A percentile compares a stretch with the other conserved stretches of the same genome.
Evolutionary conservation across 257 asterid genomes (phyloP).

Genomic region (Scutellaria barbata): DNA sequence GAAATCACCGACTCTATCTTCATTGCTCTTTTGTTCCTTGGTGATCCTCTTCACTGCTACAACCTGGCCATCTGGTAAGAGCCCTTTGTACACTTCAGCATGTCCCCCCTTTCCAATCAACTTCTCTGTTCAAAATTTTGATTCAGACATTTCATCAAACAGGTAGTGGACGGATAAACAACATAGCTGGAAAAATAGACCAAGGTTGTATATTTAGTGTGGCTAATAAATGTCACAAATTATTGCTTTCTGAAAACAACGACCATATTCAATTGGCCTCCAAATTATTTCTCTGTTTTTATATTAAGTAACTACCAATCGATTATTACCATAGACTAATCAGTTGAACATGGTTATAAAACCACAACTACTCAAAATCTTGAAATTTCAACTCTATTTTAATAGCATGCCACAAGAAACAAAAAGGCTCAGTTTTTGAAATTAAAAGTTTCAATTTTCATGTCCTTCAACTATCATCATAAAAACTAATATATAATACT

Average conservation of each 20-base stretch:
- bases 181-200: slow-evolving; percentile 20
- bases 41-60: slow-evolving; percentile 89
- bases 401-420: no score
- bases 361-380: slow-evolving; percentile 26
- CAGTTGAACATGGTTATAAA: slow-evolving; percentile 29
- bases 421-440: no score
- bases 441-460: no score
- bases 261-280: slow-evolving; percentile 10
- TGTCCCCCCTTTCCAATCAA: slow-evolving; percentile 93
- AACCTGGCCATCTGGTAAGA: slow-evolving; percentile 70
- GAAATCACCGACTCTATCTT: slow-evolving; percentile 82
- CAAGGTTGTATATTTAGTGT: slow-evolving; percentile 1
- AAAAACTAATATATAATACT: no score
- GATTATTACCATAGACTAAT: neutral
- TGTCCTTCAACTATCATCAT: no score
- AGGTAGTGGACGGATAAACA: slow-evolving; percentile 20
- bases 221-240: slow-evolving; percentile 7
- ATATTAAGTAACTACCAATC: slow-evolving; percentile 15
- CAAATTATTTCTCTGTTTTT: neutral
- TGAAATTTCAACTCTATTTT: no score
- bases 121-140: slow-evolving; percentile 52
- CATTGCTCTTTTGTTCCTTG: slow-evolving; percentile 66
- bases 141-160: slow-evolving; percentile 30
- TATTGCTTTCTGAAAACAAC: slow-evolving; percentile 4
- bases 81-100: slow-evolving; percentile 90